Conservation (phyloP, 495 filamentous ascomycete genomes). For the Beverwykella pulmonaria region DNA sequence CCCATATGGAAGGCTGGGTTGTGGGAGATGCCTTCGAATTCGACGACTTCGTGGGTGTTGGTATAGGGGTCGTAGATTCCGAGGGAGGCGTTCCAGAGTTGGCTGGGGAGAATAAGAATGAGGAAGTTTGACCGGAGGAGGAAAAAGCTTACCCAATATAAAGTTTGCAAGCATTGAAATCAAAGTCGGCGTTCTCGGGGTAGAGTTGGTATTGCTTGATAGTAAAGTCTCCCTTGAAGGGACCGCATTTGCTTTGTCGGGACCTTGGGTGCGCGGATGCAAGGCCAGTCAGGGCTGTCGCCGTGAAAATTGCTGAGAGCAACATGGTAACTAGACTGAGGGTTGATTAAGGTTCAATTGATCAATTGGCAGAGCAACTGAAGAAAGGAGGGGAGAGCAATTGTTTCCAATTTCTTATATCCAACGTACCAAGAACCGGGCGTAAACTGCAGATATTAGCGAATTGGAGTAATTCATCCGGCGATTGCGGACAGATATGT, state of each 20-base stretch:
- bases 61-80: slow-evolving; percentile 35
- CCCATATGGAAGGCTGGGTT: slow-evolving; percentile 33
- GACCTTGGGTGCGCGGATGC: not conserved
- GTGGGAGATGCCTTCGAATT: slow-evolving; percentile 26
- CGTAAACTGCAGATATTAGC: not conserved
- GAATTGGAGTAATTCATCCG: not conserved
- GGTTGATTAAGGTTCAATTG: not conserved
- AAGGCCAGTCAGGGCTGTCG: not conserved
- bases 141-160: slow-evolving; percentile 24
- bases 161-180: slow-evolving; percentile 28
- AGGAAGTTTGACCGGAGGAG: not conserved
- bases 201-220: slow-evolving; percentile 31
- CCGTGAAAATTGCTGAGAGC: not conserved
- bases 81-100: slow-evolving; percentile 36
- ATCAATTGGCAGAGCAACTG: not conserved
- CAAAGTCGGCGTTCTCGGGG: slow-evolving; percentile 34
- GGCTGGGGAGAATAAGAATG: slow-evolving; percentile 6
- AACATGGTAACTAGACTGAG: not conserved
- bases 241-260: slow-evolving; percentile 8
- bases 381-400: not conserved
- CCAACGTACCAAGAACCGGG: not conserved
- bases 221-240: slow-evolving; percentile 26
- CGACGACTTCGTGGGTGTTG: slow-evolving; percentile 12
- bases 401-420: not conserved
- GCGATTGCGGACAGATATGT: not conserved